Evolutionary conservation across 495 filamentous ascomycete species (phyloP), one percentile per base, ranked within the genome.

Genomic region (Aspergillus steynii): DNA sequence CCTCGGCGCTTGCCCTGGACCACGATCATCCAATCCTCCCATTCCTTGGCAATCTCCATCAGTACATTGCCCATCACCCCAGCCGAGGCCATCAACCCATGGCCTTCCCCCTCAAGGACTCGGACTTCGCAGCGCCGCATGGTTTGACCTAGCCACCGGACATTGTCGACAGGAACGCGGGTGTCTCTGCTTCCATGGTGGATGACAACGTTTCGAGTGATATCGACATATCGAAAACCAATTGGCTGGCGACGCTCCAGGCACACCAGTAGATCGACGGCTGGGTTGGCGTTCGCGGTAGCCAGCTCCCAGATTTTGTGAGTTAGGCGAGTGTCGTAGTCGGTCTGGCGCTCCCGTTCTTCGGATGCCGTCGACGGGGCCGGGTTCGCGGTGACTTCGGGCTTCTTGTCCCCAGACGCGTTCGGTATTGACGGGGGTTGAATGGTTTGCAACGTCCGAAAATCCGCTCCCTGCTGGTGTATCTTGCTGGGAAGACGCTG

Each of bases 161-260:
- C 91, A 72, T 98, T 99, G 46, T 97, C 96, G 20, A 96, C 88
- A 0, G 95, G 95, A 10, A 99, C 95, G 15, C 95, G 83, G 6
- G 89, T 93, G 65, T 99, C 95, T 67, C 88, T 88, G 68, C 86
- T 92, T 12, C 95, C 95, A 66, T 99, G 95, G 65, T 96, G 94
- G 60, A 99, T 96, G 28, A 96, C 89, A 1, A 97, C 90, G 0
- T 89, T 84, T 8, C 92, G 85, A 0, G 87, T 95, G 64, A 98
- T 97, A 69, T 99, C 95, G 20, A 96, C 93, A 67, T 99, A 99
- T 31, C 93, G 86, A 75, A 99, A 99, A 0, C 95, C 95, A 65
- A 99, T 97, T 0, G 90, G 87, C 64, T 96, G 90, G 9, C 90
- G 85, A 25, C 96, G 87, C 73, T 99, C 95, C 14, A 99, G 77